Evolutionary conservation across 768 basidiomycete species (phyloP).

Genomic region (Lactarius vividus): DNA sequence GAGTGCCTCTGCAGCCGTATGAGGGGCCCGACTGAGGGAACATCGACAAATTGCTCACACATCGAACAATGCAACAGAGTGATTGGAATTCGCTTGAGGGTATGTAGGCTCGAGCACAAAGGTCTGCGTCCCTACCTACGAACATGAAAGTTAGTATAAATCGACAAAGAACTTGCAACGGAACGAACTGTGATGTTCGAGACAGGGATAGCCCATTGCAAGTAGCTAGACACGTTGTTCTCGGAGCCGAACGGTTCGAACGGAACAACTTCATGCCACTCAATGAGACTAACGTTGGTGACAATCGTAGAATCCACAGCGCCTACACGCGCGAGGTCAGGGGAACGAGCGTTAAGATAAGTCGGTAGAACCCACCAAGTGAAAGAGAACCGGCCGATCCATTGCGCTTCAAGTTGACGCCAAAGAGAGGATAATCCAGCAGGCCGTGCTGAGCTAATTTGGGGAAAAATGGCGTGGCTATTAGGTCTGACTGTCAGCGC

Average conservation of each 20-base stretch:
- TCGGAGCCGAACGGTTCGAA: slow-evolving; percentile 63
- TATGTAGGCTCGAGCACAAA: slow-evolving; percentile 65
- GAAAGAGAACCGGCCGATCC: slow-evolving; percentile 56
- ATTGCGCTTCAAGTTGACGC: slow-evolving; percentile 61
- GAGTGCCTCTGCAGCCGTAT: slow-evolving; percentile 50
- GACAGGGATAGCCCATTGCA: slow-evolving; percentile 72
- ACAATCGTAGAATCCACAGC: slow-evolving; percentile 73
- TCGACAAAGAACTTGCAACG: slow-evolving; percentile 2
- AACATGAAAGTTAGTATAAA: neutral
- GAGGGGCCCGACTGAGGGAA: neutral
- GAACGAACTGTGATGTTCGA: slow-evolving; percentile 50
- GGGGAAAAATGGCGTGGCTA: slow-evolving; percentile 69
- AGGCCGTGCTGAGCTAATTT: slow-evolving; percentile 59
- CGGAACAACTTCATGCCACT: slow-evolving; percentile 73
- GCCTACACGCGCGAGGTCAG: slow-evolving; percentile 44
- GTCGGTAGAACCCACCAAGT: slow-evolving; percentile 45
- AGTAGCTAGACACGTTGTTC: slow-evolving; percentile 62
- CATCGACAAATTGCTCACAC: slow-evolving; percentile 46
- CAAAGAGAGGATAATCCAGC: slow-evolving; percentile 74
- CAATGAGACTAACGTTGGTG: slow-evolving; percentile 53
- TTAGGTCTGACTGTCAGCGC: neutral
- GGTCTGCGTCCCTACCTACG: slow-evolving; percentile 12
- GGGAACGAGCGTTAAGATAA: slow-evolving; percentile 3
- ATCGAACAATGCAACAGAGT: slow-evolving; percentile 68
- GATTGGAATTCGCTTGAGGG: slow-evolving; percentile 49